Percentiles rank a stretch among this genome's conserved stretches.
phyloP scores from a whole-genome alignment of 768 basidiomycete species.

The Lactifluus volemus region DNA sequence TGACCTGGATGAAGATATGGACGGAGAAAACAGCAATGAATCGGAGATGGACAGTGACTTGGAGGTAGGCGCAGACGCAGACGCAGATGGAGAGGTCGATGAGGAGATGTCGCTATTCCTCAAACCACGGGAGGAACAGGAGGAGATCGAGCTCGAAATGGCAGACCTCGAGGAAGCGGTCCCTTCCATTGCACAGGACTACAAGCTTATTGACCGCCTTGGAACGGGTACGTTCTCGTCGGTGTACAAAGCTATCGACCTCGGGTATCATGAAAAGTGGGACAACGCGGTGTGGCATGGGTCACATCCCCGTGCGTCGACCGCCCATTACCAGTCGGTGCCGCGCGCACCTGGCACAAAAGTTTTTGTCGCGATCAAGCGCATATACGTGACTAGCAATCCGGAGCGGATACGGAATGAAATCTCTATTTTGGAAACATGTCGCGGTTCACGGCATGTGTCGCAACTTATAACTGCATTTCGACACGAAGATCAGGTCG shows the following conservation, averaged over 20 bases:
- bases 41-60: constrained; percentile 26
- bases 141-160: constrained; percentile 74
- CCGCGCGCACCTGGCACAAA: constrained; percentile 36
- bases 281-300: constrained; percentile 71
- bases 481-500: constrained; percentile 83
- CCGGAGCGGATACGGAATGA: constrained; percentile 92
- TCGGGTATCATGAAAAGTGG: constrained; percentile 65
- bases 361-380: constrained; percentile 87
- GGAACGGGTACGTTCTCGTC: constrained; percentile 98
- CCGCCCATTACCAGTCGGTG: constrained; percentile 54
- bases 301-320: constrained; percentile 49
- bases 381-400: constrained; percentile 94
- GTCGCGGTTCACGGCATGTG: constrained; percentile 76
- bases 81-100: constrained; percentile 36
- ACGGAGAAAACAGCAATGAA: constrained; percentile 23
- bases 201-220: constrained; percentile 78
- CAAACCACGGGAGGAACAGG: constrained; percentile 57
- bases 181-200: constrained; percentile 56
- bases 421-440: constrained; percentile 79
- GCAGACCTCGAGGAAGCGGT: constrained; percentile 55
- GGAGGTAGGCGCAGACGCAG: constrained; percentile 22
- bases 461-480: constrained; percentile 95
- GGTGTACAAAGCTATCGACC: constrained; percentile 95
- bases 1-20: constrained; percentile 44
- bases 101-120: constrained; percentile 53